Base-by-base conservation (phyloP, 805 yeast species). In the Pichia sporocuriosa region DNA sequence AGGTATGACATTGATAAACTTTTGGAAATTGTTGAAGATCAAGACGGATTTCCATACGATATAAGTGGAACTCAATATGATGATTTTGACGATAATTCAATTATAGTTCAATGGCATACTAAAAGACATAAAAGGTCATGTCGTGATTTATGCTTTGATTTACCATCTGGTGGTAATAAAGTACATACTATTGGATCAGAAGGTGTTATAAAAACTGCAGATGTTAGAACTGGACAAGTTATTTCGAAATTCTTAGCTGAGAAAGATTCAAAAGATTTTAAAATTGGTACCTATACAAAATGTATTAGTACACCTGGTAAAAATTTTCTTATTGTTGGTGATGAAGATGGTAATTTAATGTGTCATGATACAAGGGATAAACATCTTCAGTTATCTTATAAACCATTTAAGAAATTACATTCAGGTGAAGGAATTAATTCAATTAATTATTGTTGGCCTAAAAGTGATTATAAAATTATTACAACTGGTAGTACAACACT, bases 91-190 rank as follows among this genome's bases (percentile, higher is more conserved):
- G 46, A 44, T 9, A 45, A 40, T 16, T 38, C 66, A 16, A 55
- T 69, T 4, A 56, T 62, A 4, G 54, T 72, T 22, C 42, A 61
- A 1, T 90, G 98, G 98, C 75, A 81, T 42, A 89, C 97, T 0
- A 84, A 77, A 54, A 73, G 97, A 57, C 97, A 90, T 57, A 88
- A 87, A 59, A 89, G 87, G 1, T 81, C 95, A 49, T 86, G 95
- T 46, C 66, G 98, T 32, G 75, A 83, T 4, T 65, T 85, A 2
- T 65, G 75, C 7, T 80, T 86, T 58, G 84, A 79, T 45, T 75
- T 78, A 28, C 37, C 45, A 17, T 43, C 48, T 4, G 66, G 72
- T 1, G 87, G 87, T 3, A 70, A 72, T 24, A 60, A 61, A 42
- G 40, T 88, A 0, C 84, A 68, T 53, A 71, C 95, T 0, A 77